Evolutionary conservation across 768 basidiomycete species (phyloP).

Genomic region (Pleurotus ostreatus): DNA sequence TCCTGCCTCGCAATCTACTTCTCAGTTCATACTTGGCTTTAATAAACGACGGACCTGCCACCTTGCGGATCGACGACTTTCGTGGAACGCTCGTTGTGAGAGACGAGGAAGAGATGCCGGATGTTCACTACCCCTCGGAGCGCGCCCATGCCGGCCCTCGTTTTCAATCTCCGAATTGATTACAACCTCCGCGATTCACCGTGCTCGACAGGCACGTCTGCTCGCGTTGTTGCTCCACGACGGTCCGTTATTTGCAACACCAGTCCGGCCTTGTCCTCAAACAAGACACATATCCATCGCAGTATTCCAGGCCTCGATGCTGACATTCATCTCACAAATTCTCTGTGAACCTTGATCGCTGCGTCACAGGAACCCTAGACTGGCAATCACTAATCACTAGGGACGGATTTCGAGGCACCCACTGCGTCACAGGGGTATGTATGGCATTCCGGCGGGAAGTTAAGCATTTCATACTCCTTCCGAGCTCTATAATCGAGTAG

Average conservation of each 20-base stretch:
- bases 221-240: not conserved
- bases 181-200: conserved; percentile 10
- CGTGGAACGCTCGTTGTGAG: not conserved
- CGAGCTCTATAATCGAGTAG: too few relatives aligned
- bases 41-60: not conserved
- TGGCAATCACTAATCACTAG: not conserved
- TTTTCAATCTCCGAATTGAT: conserved; percentile 31
- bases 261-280: too few relatives aligned
- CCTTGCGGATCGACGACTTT: not conserved
- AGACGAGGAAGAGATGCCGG: conserved; percentile 2
- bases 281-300: too few relatives aligned
- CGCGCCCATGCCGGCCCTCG: conserved; percentile 8
- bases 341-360: conserved; percentile 4
- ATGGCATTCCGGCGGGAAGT: conserved; percentile 1
- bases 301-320: too few relatives aligned
- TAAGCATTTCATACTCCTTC: conserved; percentile 5
- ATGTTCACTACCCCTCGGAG: conserved; percentile 1
- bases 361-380: conserved; percentile 34
- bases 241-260: too few relatives aligned
- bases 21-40: not conserved
- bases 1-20: not conserved
- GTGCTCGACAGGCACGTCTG: conserved; percentile 6
- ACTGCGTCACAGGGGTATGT: not conserved
- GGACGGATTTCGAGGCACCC: not conserved
- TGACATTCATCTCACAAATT: conserved; percentile 4